Evolutionary conservation across 1,284 basidiomycete species (phyloP).

Genomic region (Fomitiporia mediterranea): DNA sequence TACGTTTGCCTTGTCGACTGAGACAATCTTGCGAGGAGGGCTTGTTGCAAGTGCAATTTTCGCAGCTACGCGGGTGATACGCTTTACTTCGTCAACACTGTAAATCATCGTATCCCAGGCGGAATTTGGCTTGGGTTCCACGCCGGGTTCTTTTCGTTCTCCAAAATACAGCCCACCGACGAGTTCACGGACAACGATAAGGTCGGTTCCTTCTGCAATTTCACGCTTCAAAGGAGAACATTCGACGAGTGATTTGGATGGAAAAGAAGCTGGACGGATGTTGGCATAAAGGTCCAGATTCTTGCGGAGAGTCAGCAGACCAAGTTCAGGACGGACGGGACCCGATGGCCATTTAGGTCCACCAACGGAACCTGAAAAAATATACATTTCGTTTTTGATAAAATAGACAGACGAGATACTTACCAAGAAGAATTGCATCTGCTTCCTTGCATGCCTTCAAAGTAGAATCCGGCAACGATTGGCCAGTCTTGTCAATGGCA

Average conservation of each 20-base stretch:
- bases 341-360: conserved; percentile 98
- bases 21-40: conserved; percentile 88
- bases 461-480: conserved; percentile 83
- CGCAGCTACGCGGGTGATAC: conserved; percentile 94
- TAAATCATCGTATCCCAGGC: conserved; percentile 95
- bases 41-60: conserved; percentile 82
- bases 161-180: conserved; percentile 95
- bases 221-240: conserved; percentile 92
- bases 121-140: conserved; percentile 52
- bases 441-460: conserved; percentile 84
- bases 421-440: conserved; percentile 91
- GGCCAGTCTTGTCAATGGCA: conserved; percentile 85
- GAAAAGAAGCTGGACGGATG: conserved; percentile 95
- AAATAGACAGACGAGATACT: background rate
- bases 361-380: conserved; percentile 78
- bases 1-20: conserved; percentile 99
- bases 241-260: conserved; percentile 83
- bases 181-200: conserved; percentile 94
- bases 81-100: conserved; percentile 85
- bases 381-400: conserved; percentile 9
- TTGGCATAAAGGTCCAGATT: conserved; percentile 95
- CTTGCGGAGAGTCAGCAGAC: conserved; percentile 90
- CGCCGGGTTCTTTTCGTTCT: conserved; percentile 82
- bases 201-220: conserved; percentile 82
- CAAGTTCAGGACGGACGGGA: conserved; percentile 93